These are phyloP conservation scores for Zymoseptoria pseudotritici DNA, from an alignment of 2,329 filamentous ascomycete genomes.

Conservation along the genomic window DNA sequence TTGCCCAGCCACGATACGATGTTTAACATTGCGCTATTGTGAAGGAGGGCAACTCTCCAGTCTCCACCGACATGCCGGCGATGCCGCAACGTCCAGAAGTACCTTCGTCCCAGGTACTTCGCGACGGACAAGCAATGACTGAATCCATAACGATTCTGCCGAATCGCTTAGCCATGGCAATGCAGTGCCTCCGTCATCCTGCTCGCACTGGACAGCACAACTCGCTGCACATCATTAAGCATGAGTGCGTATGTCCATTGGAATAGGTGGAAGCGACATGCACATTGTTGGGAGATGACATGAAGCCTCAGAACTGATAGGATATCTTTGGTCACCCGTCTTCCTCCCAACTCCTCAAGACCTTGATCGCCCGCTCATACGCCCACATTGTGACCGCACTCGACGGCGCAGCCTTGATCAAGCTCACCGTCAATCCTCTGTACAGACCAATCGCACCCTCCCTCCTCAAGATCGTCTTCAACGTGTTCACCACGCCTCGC, in stretches of 20 bases:
- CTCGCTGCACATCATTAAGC: too few species aligned
- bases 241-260: too few species aligned
- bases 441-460: slow-evolving; percentile 81
- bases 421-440: slow-evolving; percentile 75
- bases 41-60: background rate
- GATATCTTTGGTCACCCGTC: background rate
- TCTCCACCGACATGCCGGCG: background rate
- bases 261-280: too few species aligned
- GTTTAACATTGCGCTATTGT: background rate
- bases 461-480: slow-evolving; percentile 58
- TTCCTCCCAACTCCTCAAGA: slow-evolving; percentile 14
- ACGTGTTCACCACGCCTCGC: slow-evolving; percentile 56
- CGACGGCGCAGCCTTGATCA: slow-evolving; percentile 89
- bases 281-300: background rate
- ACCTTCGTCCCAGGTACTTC: too few species aligned
- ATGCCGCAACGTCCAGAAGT: background rate
- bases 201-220: too few species aligned
- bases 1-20: background rate
- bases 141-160: too few species aligned
- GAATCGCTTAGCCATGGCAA: too few species aligned
- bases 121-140: too few species aligned
- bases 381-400: slow-evolving; percentile 93
- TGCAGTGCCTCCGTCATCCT: too few species aligned
- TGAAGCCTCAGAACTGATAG: background rate
- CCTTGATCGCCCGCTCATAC: slow-evolving; percentile 66